These are phyloP conservation scores for Closterium sp. DNA, from an alignment of 139 green algal genomes.

Conservation along the genomic window DNA sequence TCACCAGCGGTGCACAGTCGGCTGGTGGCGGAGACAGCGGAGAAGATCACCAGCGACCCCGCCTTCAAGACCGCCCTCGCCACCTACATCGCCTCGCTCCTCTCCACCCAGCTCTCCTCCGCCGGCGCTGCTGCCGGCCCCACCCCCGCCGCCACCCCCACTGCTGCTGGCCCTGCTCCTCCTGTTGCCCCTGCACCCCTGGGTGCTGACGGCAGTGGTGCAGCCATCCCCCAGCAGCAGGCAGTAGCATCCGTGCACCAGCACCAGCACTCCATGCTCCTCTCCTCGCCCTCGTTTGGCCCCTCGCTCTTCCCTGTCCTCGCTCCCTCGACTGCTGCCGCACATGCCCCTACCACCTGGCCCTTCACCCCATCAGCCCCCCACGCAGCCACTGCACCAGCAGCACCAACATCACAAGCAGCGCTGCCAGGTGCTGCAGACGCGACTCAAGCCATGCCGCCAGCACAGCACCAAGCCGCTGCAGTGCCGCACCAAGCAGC, in stretches of 20 bases:
- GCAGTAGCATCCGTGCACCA: background rate
- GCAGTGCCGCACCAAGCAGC: background rate
- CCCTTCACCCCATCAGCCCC: background rate
- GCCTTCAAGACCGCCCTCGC: constrained; percentile 16
- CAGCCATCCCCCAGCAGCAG: background rate
- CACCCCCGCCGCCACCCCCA: background rate
- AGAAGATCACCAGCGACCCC: constrained; percentile 14
- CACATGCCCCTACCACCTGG: background rate
- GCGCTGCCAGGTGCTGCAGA: too few species aligned
- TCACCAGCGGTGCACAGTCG: background rate
- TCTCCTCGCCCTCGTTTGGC: background rate
- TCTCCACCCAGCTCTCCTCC: background rate
- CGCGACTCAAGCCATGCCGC: background rate
- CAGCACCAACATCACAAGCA: background rate
- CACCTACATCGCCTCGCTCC: background rate
- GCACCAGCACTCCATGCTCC: background rate
- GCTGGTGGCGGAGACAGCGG: background rate
- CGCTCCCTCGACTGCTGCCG: background rate
- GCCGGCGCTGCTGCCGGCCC: background rate
- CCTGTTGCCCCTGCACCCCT: background rate
- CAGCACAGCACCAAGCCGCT: too few species aligned
- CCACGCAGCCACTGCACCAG: background rate
- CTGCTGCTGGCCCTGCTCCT: background rate
- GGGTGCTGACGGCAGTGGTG: background rate
- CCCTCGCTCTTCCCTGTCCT: background rate